A percentile compares a stretch with the other conserved stretches of the same genome.
These are phyloP conservation scores for Neofusicoccum ribis DNA, from an alignment of 2,329 filamentous ascomycete genomes.

Conservation along the genomic window DNA sequence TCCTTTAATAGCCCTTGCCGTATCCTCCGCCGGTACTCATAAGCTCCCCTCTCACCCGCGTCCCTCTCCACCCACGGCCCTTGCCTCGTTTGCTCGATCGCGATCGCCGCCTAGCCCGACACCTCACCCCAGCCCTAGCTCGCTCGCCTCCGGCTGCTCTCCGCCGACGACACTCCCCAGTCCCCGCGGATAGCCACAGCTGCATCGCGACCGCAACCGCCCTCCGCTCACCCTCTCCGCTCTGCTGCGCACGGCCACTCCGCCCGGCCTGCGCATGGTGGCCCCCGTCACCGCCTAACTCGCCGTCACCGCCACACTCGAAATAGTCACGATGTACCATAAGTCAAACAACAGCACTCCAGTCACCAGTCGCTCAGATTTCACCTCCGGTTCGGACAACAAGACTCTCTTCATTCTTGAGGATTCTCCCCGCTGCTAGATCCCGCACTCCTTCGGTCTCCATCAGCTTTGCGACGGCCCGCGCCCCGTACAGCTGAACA, in stretches of 20 bases:
- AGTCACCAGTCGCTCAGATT: constrained; percentile 46
- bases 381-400: constrained; percentile 38
- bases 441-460: constrained; percentile 10
- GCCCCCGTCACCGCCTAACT: constrained; percentile 30
- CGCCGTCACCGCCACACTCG: constrained; percentile 23
- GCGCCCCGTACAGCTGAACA: constrained; percentile 8
- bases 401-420: constrained; percentile 41
- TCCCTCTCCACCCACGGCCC: constrained; percentile 10
- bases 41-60: constrained; percentile 20
- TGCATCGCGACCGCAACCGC: constrained; percentile 23
- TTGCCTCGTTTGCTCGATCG: constrained; percentile 34
- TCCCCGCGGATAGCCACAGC: not conserved
- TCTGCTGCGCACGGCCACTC: constrained; percentile 11
- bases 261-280: constrained; percentile 18
- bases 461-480: constrained; percentile 13
- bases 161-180: constrained; percentile 5
- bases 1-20: constrained; percentile 25
- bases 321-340: constrained; percentile 38
- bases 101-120: constrained; percentile 28
- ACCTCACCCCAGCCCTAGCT: constrained; percentile 6
- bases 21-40: constrained; percentile 11
- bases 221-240: constrained; percentile 13
- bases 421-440: constrained; percentile 32
- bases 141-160: constrained; percentile 23
- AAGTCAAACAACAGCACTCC: constrained; percentile 36